Conservation (phyloP, 306 rosid genomes). For the Spatholobus suberectus region DNA sequence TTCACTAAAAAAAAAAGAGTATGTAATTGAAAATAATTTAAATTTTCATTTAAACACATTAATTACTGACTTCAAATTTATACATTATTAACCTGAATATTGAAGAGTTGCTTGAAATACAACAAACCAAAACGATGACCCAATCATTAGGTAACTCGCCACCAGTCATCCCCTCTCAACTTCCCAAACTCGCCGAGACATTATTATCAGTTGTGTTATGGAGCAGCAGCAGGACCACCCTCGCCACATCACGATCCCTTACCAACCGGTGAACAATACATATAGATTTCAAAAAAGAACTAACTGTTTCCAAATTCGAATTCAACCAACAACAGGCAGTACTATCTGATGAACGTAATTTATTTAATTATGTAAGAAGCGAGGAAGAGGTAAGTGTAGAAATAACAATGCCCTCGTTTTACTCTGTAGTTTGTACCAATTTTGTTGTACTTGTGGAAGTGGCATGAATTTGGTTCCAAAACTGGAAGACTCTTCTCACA, state of each 20-base stretch:
- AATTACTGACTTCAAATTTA: neutral
- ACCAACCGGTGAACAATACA: slow-evolving; percentile 11
- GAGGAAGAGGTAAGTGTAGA: neutral
- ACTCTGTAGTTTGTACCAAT: neutral
- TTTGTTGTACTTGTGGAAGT: slow-evolving; percentile 41
- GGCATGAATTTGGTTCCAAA: slow-evolving; percentile 36
- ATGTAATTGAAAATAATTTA: too few relatives aligned
- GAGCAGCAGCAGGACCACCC: slow-evolving; percentile 17
- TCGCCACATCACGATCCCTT: neutral
- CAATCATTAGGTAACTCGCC: neutral
- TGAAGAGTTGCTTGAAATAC: neutral
- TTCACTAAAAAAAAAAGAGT: too few relatives aligned
- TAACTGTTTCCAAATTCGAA: slow-evolving; percentile 25
- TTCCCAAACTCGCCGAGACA: slow-evolving; percentile 6
- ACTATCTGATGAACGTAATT: neutral
- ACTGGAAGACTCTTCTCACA: slow-evolving; percentile 35
- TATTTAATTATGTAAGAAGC: neutral
- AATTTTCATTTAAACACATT: neutral
- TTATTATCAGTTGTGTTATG: neutral
- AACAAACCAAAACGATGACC: neutral
- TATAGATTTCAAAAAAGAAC: neutral
- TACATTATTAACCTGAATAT: neutral
- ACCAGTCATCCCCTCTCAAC: neutral
- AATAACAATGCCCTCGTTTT: slow-evolving; percentile 23
- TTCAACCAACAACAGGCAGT: neutral